A percentile compares a stretch with the other conserved stretches of the same genome.
Conservation (phyloP, 257 asterid species). For the Plectranthus barbatus region DNA sequence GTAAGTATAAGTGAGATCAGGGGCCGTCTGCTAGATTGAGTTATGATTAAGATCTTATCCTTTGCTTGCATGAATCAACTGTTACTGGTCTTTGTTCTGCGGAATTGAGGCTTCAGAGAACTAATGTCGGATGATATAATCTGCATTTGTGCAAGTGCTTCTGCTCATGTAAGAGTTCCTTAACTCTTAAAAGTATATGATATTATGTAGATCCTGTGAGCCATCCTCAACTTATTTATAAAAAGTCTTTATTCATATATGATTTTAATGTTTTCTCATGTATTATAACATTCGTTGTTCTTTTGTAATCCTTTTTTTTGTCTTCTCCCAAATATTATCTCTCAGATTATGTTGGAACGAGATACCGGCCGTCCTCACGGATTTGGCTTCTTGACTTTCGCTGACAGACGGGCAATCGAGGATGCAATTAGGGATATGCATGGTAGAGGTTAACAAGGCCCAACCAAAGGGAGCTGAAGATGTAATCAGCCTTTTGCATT, state of each 20-base stretch:
- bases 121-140: constrained; percentile 26
- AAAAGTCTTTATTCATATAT: background rate
- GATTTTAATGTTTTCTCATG: background rate
- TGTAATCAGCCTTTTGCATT: too few species aligned
- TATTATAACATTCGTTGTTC: background rate
- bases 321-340: too few species aligned
- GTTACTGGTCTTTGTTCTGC: constrained; percentile 28
- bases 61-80: constrained; percentile 23
- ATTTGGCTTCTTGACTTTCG: too few species aligned
- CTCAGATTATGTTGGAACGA: too few species aligned
- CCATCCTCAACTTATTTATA: background rate
- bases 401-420: too few species aligned
- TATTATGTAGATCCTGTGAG: background rate
- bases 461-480: too few species aligned
- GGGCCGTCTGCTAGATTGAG: constrained; percentile 17
- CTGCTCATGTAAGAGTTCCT: constrained; percentile 34
- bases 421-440: too few species aligned
- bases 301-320: too few species aligned
- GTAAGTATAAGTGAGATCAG: constrained; percentile 10
- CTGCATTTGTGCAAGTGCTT: constrained; percentile 24
- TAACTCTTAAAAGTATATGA: constrained; percentile 16
- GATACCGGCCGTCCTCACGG: too few species aligned
- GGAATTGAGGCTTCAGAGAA: constrained; percentile 26
- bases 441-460: too few species aligned
- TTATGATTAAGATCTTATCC: constrained; percentile 15